phyloP scores from a whole-genome alignment of 331 rosid species.

The Rhamnella rubrinervis region DNA sequence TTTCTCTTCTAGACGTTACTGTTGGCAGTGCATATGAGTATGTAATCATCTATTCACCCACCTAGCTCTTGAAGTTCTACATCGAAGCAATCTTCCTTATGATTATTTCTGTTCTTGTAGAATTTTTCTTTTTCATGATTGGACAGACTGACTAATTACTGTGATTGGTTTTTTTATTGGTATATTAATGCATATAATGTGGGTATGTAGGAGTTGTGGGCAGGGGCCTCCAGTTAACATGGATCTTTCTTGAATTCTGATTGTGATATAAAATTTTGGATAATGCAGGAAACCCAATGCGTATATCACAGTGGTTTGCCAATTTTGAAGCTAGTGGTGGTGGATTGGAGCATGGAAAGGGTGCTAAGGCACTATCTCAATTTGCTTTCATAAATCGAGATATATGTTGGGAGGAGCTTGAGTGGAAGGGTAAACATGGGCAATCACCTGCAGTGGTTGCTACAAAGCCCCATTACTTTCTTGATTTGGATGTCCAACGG shows the following conservation, averaged over 20 bases:
- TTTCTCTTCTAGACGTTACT: not conserved
- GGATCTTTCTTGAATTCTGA: slow-evolving; percentile 28
- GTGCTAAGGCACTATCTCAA: slow-evolving; percentile 73
- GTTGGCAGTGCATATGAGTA: too few relatives aligned
- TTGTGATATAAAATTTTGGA: slow-evolving; percentile 25
- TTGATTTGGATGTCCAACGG: slow-evolving; percentile 67
- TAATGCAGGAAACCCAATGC: slow-evolving; percentile 71
- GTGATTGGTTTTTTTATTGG: not conserved
- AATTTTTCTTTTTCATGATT: not conserved
- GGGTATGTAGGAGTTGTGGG: not conserved
- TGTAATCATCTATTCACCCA: not conserved
- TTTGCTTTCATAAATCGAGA: slow-evolving; percentile 82
- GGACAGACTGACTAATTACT: not conserved
- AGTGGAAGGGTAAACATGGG: slow-evolving; percentile 98
- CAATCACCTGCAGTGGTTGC: slow-evolving; percentile 97
- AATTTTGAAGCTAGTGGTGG: slow-evolving; percentile 38
- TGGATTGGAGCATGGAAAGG: slow-evolving; percentile 69
- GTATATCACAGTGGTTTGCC: slow-evolving; percentile 70
- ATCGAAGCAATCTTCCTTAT: too few relatives aligned
- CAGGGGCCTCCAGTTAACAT: slow-evolving; percentile 1
- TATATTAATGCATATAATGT: slow-evolving; percentile 2
- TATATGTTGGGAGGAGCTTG: slow-evolving; percentile 94
- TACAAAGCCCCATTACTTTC: slow-evolving; percentile 93
- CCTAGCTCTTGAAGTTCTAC: not conserved
- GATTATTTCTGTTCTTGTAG: too few relatives aligned